Base-by-base conservation (phyloP, 179 eudicot species). In the Camellia oleifera region DNA sequence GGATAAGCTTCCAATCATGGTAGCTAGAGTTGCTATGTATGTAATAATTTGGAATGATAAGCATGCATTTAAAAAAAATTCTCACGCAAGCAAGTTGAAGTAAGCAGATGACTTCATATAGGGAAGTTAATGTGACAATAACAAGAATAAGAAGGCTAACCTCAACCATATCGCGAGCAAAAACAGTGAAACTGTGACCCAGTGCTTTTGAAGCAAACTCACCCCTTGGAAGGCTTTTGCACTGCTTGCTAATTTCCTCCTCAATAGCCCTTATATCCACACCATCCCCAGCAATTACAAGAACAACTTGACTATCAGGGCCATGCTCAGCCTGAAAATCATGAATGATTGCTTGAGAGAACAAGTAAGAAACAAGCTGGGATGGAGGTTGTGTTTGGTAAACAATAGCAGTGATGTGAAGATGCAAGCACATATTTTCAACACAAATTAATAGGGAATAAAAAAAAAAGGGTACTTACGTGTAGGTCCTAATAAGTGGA, bases 301-400 rank as follows among this genome's bases (percentile, higher is more conserved):
- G 94, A 84, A 94, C 99, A 72, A 96, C 99, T 88, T 96, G 99
- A 87, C 98, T 97, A 77, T 97, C 99, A 54, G 99, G 98, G 62
- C 99, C 98, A 81, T 97, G 99, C 91, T 97, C 99, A 73, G 99
- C 99, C 99, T 97, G 90, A 87, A 83, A 81, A 84, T 63, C 44
- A 63, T 61, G 76, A 26, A 5, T 44, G 74, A 67, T 65, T 53
- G 72, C 32, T 60, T 81, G 57, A 80, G 79, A 69, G 62, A 64
- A 50, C 32, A 53, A 75, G 63, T 11, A 70, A 68, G 68, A 52
- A 71, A 61, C 62, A 70, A 12, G 44, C 23, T 44, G 23, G 45
- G 40, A 48, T 15, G 9, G 13, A 32, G 40, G 40, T 32, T 32
- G 2, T 32, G 23, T 32, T 32, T 32, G 40, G 2, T 32, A 32